Evolutionary conservation across 2,329 filamentous ascomycete species (phyloP).

Genomic region (Hymenoscyphus repandus): DNA sequence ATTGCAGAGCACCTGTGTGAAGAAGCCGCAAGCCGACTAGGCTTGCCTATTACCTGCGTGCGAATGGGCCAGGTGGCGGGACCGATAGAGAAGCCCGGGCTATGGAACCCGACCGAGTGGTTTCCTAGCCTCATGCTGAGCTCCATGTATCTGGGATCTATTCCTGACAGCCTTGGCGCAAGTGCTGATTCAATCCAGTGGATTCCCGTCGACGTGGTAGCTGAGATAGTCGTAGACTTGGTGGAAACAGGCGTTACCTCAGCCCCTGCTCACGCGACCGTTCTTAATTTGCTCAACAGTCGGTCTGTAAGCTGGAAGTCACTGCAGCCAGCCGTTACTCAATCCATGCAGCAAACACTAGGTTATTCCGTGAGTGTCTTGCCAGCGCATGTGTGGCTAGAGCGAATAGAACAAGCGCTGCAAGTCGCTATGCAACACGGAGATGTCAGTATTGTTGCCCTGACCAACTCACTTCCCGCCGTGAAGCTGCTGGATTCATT

Average conservation of each 20-base stretch:
- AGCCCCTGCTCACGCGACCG: neutral
- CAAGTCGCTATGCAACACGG: no score
- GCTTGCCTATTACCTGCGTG: conserved; percentile 36
- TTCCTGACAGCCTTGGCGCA: conserved; percentile 19
- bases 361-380: neutral
- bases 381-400: neutral
- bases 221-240: conserved; percentile 8
- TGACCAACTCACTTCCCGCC: no score
- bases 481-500: no score
- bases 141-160: conserved; percentile 3
- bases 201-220: conserved; percentile 40
- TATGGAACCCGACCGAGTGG: conserved; percentile 47
- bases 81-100: conserved; percentile 41
- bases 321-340: neutral
- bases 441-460: no score
- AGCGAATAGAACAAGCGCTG: no score
- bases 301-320: neutral
- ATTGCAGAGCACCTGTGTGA: conserved; percentile 37
- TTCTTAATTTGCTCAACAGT: neutral
- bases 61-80: conserved; percentile 45
- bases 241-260: neutral
- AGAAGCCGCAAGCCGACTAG: conserved; percentile 30
- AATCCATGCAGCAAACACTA: neutral
- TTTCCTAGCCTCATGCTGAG: conserved; percentile 36
- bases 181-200: conserved; percentile 36